Base-by-base conservation (phyloP, 2,329 filamentous ascomycete genomes). In the Gliomastix tumulicola region DNA sequence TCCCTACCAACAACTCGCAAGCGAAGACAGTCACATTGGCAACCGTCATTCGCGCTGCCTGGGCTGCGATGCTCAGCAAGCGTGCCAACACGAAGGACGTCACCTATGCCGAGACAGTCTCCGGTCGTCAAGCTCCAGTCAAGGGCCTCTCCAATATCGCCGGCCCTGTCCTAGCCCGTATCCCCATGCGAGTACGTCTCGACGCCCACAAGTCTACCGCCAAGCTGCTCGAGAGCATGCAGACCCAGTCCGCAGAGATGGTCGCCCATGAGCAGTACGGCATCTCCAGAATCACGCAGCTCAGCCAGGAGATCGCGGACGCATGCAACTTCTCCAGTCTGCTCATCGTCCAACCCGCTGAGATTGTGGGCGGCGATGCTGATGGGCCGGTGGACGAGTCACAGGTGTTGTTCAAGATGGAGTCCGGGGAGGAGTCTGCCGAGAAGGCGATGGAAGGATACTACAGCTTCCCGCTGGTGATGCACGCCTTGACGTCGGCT, bases 381-480 rank as follows among this genome's bases (percentile, higher is more conserved):
- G n/a, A n/a, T n/a, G n/a, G n/a, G n/a, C n/a, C n/a, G n/a, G n/a
- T n/a, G n/a, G n/a, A n/a, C n/a, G n/a, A n/a, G n/a, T n/a, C n/a
- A n/a, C n/a, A n/a, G n/a, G n/a, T n/a, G n/a, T n/a, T n/a, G n/a
- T n/a, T n/a, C n/a, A n/a, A n/a, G n/a, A n/a, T n/a, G n/a, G n/a
- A n/a, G n/a, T n/a, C n/a, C n/a, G n/a, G n/a, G n/a, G n/a, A n/a
- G n/a, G n/a, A n/a, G n/a, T n/a, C n/a, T n/a, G n/a, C n/a, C n/a
- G n/a, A n/a, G n/a, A n/a, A n/a, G n/a, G n/a, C 60, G 38, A 64
- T 64, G 30, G 36, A 38, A 8, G 30, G 22, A 10, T 38, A 34
- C 21, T 38, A 34, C 30, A 34, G 18, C 21, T 38, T 31, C 31
- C 36, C 36, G 4, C 17, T 38, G 2, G 36, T 38, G 1, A 6